phyloP scores from a whole-genome alignment of 2,329 filamentous ascomycete species.

The Mycogone perniciosa region DNA sequence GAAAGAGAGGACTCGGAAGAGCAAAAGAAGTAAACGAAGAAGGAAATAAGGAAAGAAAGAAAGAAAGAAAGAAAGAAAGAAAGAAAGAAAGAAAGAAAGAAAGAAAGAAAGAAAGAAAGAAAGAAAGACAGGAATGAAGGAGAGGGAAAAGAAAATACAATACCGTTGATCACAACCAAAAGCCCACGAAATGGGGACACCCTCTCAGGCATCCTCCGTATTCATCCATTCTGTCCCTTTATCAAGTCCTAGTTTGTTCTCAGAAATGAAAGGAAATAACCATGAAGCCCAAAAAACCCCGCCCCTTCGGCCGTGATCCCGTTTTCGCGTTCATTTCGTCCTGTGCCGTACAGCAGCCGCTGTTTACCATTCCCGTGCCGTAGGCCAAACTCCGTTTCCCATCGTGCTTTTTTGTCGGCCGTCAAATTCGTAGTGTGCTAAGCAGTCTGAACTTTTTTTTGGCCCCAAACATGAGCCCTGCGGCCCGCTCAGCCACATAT shows the following conservation, averaged over 20 bases:
- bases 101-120: not conserved
- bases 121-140: constrained; percentile 1
- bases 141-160: not conserved
- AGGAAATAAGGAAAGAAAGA: not conserved
- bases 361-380: not conserved
- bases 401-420: not conserved
- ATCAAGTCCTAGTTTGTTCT: no score
- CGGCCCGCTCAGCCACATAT: constrained; percentile 10
- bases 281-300: not conserved
- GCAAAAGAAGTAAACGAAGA: no score
- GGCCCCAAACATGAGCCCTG: constrained; percentile 9
- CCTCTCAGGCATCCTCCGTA: not conserved
- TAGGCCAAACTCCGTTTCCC: not conserved
- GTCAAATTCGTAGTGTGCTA: not conserved
- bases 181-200: not conserved
- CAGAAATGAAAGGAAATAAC: not conserved
- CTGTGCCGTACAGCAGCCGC: not conserved
- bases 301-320: not conserved
- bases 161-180: not conserved
- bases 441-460: not conserved
- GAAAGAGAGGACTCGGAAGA: no score
- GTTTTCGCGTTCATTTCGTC: not conserved
- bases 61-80: not conserved
- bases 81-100: not conserved
- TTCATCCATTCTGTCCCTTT: not conserved